These are phyloP conservation scores for Ceratobasidium sp. DNA, from an alignment of 1,284 basidiomycete genomes.

Conservation along the genomic window DNA sequence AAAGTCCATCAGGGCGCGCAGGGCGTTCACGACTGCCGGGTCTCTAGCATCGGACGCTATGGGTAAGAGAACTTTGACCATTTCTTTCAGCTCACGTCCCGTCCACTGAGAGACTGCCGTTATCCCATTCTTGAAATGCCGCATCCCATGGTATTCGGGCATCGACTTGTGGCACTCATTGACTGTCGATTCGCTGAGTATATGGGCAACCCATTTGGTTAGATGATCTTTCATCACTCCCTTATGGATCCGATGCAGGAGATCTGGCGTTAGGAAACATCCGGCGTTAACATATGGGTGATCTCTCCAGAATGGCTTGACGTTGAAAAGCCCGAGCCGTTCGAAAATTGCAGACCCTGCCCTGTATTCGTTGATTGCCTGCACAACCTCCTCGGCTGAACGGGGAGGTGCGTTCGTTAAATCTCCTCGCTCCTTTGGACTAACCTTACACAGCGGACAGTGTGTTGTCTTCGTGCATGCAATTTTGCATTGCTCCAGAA, in stretches of 20 bases:
- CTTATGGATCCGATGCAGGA: slow-evolving; percentile 53
- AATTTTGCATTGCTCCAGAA: slow-evolving; percentile 43
- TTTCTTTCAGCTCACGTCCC: slow-evolving; percentile 48
- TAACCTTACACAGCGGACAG: slow-evolving; percentile 38
- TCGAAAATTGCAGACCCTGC: background rate
- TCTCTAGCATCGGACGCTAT: slow-evolving; percentile 45
- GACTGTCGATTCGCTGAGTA: slow-evolving; percentile 27
- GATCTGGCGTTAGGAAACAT: slow-evolving; percentile 48
- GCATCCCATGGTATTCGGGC: too few species aligned
- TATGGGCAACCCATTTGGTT: slow-evolving; percentile 42
- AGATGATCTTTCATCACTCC: slow-evolving; percentile 52
- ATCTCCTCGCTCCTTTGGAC: slow-evolving; percentile 3
- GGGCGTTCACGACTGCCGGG: slow-evolving; percentile 41
- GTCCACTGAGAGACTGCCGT: slow-evolving; percentile 51
- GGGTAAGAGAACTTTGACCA: slow-evolving; percentile 49
- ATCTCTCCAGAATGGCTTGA: slow-evolving; percentile 49
- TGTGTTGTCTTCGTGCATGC: background rate
- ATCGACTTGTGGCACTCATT: slow-evolving; percentile 17
- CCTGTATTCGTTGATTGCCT: background rate
- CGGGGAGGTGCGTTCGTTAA: background rate
- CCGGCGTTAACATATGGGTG: slow-evolving; percentile 49
- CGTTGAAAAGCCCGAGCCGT: background rate
- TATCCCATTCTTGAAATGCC: background rate
- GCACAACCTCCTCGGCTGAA: background rate
- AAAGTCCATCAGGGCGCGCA: slow-evolving; percentile 54